A percentile compares a stretch with the other conserved stretches of the same genome.
Conservation (phyloP, 2,329 filamentous ascomycete species). For the Fusarium xylarioides region DNA sequence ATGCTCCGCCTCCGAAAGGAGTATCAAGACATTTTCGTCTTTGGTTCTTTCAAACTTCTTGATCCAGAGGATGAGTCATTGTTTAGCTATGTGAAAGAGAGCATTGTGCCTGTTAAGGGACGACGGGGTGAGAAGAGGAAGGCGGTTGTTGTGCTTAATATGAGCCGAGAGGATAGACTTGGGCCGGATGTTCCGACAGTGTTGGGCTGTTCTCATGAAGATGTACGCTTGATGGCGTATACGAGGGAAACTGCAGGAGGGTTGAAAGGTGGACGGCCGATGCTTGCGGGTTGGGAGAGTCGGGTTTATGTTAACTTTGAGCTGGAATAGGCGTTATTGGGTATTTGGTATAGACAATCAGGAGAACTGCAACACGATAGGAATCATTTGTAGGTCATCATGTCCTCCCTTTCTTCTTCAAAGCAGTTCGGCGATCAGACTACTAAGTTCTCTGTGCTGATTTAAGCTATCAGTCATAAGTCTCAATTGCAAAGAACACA, state of each 20-base stretch:
- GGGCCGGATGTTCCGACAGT: slow-evolving; percentile 37
- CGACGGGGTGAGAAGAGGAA: slow-evolving; percentile 35
- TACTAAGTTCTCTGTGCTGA: no score
- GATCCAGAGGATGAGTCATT: slow-evolving; percentile 60
- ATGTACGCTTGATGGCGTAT: slow-evolving; percentile 40
- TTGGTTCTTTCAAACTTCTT: slow-evolving; percentile 66
- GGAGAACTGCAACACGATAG: rapidly evolving
- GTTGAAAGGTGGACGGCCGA: background rate
- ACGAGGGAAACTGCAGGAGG: slow-evolving; percentile 16
- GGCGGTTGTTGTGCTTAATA: slow-evolving; percentile 57
- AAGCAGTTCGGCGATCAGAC: no score
- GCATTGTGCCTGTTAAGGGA: slow-evolving; percentile 19
- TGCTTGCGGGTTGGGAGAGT: slow-evolving; percentile 31
- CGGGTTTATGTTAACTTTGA: slow-evolving; percentile 33
- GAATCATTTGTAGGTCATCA: background rate
- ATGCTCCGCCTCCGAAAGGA: slow-evolving; percentile 62
- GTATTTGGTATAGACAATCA: rapidly evolving
- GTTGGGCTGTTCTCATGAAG: slow-evolving; percentile 28
- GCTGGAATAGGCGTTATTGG: background rate
- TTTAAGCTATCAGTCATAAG: no score
- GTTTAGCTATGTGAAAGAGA: slow-evolving; percentile 64
- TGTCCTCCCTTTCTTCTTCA: no score
- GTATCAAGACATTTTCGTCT: slow-evolving; percentile 67
- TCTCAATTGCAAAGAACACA: no score
- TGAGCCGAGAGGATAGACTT: slow-evolving; percentile 50